Conservation (phyloP, 805 yeast genomes). For the Martiniozyma abietophila region DNA sequence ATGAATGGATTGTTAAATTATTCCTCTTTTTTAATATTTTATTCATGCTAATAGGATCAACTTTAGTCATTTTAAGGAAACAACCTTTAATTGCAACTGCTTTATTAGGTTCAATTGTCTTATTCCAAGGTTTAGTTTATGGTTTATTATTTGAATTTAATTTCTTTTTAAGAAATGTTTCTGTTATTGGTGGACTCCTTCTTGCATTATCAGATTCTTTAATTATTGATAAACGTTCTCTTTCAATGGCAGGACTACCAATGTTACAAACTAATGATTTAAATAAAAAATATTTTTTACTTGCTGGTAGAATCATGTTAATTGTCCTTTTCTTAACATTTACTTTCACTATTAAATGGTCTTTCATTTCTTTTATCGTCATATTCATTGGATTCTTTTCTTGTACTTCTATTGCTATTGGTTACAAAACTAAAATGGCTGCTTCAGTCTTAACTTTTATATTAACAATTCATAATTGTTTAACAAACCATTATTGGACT, state of each 20-base stretch:
- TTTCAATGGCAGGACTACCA: conserved; percentile 67
- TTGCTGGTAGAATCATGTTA: conserved; percentile 82
- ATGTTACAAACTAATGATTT: conserved; percentile 61
- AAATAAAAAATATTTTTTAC: conserved; percentile 62
- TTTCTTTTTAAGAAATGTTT: conserved; percentile 78
- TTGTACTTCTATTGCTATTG: conserved; percentile 75
- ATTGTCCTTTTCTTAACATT: conserved; percentile 81
- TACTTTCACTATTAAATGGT: conserved; percentile 68
- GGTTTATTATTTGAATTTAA: conserved; percentile 76
- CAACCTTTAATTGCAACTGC: conserved; percentile 62
- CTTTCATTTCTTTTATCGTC: conserved; percentile 50
- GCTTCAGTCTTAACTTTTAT: conserved; percentile 64
- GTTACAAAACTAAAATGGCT: conserved; percentile 86
- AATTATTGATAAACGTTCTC: conserved; percentile 62
- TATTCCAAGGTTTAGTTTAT: conserved; percentile 78
- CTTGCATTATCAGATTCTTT: conserved; percentile 82
- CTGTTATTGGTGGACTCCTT: conserved; percentile 86
- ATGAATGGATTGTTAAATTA: conserved; percentile 66
- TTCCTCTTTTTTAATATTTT: conserved; percentile 56
- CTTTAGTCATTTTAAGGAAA: conserved; percentile 60
- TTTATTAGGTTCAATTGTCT: conserved; percentile 58
- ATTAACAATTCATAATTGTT: conserved; percentile 65
- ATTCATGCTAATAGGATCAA: conserved; percentile 66
- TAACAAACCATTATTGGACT: conserved; percentile 85
- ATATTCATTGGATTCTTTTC: conserved; percentile 62